Percentiles rank a stretch among this genome's conserved stretches.
Conservation (phyloP, 2,329 filamentous ascomycete species). For the Phialophora macrospora region DNA sequence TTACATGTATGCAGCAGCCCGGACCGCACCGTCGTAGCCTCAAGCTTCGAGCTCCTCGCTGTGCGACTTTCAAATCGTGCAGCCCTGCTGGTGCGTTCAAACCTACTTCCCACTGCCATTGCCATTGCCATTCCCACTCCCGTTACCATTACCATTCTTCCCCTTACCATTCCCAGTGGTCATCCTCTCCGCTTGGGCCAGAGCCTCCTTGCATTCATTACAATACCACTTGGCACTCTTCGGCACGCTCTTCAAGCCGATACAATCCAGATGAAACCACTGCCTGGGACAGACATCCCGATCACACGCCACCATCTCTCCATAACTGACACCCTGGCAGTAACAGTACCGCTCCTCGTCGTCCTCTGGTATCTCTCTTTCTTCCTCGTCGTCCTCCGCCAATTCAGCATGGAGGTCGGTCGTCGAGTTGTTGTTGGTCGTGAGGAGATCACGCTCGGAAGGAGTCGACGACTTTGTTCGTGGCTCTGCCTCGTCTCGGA, state of each 20-base stretch:
- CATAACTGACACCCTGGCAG: conserved; percentile 79
- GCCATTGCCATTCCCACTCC: conserved; percentile 9
- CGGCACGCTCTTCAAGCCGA: conserved; percentile 78
- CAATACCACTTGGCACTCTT: conserved; percentile 83
- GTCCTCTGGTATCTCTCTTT: conserved; percentile 57
- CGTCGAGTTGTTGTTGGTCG: conserved; percentile 25
- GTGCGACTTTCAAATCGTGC: background rate
- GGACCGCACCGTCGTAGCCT: background rate
- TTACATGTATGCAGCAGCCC: background rate
- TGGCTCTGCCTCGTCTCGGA: conserved; percentile 25
- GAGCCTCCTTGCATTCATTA: conserved; percentile 71
- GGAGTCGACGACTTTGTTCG: conserved; percentile 22
- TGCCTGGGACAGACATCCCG: conserved; percentile 72
- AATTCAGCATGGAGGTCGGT: conserved; percentile 37
- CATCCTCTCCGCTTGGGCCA: conserved; percentile 28
- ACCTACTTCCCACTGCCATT: background rate
- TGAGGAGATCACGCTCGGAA: conserved; percentile 29
- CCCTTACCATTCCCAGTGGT: conserved; percentile 11
- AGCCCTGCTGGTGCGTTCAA: background rate
- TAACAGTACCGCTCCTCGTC: conserved; percentile 79
- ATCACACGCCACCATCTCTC: conserved; percentile 84
- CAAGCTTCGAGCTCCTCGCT: background rate
- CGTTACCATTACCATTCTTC: conserved; percentile 22
- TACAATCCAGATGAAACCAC: conserved; percentile 85
- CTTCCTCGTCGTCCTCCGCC: conserved; percentile 33